Base-by-base conservation (phyloP, 768 basidiomycete species). In the Auriscalpium microsporum region DNA sequence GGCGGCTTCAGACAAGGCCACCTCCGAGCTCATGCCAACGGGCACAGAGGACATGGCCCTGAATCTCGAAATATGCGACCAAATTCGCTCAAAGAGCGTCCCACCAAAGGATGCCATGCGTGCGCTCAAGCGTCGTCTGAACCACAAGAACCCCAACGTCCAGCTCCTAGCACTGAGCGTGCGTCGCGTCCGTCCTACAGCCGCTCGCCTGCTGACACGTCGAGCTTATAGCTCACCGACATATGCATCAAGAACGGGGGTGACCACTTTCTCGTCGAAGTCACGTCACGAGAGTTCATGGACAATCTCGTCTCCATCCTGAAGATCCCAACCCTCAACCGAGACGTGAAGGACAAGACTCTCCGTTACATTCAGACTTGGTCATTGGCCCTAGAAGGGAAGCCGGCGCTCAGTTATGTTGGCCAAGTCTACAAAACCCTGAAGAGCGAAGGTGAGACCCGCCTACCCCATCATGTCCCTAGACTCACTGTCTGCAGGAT, bases 161-260 rank as follows among this genome's bases (percentile, higher is more conserved):
- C 92, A 94, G 70, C 75, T 94, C 34, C 75, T 94, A 56, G 82
- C 92, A n/a, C 78, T 96, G 11, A 76, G 81, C 10, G 94, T 95
- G 67, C 64, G 90, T 78, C 40, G 36, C 17, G n/a, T 52, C 16
- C 48, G 36, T 28, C 5, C 28, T 28, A 28, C 7, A 28, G 28
- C 28, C 28, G 28, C 28, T 28, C 28, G 28, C 28, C 28, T 28
- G 28, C 28, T 28, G 28, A 28, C 28, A 28, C 28, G 28, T 28
- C 28, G 28, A 28, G 28, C 28, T 16, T 55, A 52, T 67, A 95
- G 89, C 76, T 97, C 49, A 84, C 89, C 48, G 96, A 98, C 69
- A 77, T 85, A 9, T 94, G 91, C 64, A 80, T 98, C 68, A 99
- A 99, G 84, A 99, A 99, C 64, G 93, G 92, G 10, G 96, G 96